Evolutionary conservation across 2,329 filamentous ascomycete genomes (phyloP).

Genomic region (Cercospora canescens): DNA sequence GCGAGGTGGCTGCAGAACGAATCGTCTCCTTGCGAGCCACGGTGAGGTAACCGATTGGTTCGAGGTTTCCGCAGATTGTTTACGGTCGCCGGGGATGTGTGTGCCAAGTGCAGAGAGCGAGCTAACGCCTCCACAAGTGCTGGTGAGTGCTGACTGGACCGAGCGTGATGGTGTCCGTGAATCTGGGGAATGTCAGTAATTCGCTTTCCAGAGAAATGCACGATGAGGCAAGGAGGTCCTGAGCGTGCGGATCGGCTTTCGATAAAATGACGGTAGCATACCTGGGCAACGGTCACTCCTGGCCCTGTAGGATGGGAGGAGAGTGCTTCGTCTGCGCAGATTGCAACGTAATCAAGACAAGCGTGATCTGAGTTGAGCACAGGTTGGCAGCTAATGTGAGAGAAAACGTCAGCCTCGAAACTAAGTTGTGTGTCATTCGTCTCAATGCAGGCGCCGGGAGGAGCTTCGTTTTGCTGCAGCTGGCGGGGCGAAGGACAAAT

Average conservation of each 20-base stretch:
- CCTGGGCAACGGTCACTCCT: constrained; percentile 14
- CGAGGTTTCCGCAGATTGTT: constrained; percentile 38
- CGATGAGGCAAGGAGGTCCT: constrained; percentile 35
- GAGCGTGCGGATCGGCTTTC: constrained; percentile 22
- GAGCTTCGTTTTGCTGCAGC: not conserved
- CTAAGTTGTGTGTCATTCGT: not conserved
- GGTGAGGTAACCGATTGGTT: constrained; percentile 42
- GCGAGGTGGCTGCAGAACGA: constrained; percentile 27
- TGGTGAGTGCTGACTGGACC: constrained; percentile 28
- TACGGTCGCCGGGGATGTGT: constrained; percentile 22
- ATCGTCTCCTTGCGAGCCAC: constrained; percentile 41
- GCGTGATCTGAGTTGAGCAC: not conserved
- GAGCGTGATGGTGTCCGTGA: constrained; percentile 37
- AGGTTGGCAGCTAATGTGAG: not conserved
- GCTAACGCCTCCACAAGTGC: constrained; percentile 53
- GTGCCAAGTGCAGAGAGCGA: constrained; percentile 51
- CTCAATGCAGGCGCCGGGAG: not conserved
- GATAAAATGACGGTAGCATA: constrained; percentile 21
- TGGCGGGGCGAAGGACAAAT: constrained; percentile 1
- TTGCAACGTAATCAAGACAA: not conserved
- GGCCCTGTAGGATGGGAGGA: not conserved
- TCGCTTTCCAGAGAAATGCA: constrained; percentile 35
- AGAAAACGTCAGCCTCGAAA: not conserved
- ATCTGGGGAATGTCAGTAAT: constrained; percentile 43
- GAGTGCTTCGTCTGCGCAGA: not conserved